Conservation (phyloP, 176 grass and related monocot genomes). For the Chrysopogon serrulatus region DNA sequence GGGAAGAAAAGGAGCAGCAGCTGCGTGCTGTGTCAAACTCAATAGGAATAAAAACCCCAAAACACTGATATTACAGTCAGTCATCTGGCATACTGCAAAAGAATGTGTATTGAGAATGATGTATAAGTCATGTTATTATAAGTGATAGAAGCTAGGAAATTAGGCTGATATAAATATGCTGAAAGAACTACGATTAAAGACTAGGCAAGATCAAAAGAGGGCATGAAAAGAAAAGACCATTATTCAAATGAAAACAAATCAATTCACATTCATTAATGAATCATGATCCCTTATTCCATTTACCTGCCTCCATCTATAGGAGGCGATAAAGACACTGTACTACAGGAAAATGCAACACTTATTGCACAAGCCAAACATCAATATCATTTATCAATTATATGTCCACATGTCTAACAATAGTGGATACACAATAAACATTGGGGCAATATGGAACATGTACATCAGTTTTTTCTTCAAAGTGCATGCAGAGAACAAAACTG, state of each 20-base stretch:
- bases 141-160: neutral
- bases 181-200: neutral
- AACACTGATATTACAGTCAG: neutral
- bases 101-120: neutral
- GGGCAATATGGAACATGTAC: slow-evolving; percentile 15
- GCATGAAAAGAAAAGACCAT: neutral
- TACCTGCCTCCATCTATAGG: neutral
- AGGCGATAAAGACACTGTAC: neutral
- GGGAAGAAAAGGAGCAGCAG: neutral
- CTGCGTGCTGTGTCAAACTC: neutral
- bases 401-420: neutral
- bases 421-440: neutral
- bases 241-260: neutral
- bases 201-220: slow-evolving; percentile 2
- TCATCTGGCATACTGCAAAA: neutral
- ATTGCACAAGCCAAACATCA: neutral
- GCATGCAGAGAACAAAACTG: neutral
- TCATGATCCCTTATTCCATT: neutral
- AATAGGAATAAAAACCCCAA: neutral
- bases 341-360: neutral
- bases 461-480: neutral
- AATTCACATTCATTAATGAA: neutral
- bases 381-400: neutral
- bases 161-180: neutral
- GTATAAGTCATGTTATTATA: neutral